Percentiles rank a stretch among this genome's conserved stretches.
phyloP scores from a whole-genome alignment of 495 filamentous ascomycete genomes.

The Podospora pseudocomata region DNA sequence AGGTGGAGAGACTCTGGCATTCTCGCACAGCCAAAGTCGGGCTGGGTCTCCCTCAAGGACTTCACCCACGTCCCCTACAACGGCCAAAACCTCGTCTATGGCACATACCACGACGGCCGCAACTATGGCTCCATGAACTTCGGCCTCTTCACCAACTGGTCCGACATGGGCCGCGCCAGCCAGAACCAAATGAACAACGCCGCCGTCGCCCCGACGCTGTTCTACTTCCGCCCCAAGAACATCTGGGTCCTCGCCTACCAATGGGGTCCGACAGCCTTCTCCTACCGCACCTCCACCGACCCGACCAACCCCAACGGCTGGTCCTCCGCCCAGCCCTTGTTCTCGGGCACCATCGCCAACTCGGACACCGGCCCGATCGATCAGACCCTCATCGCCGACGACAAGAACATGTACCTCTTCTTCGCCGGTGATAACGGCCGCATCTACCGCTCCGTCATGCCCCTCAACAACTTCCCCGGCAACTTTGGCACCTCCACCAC shows the following conservation, averaged over 20 bases:
- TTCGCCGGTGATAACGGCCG: conserved; percentile 63
- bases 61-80: conserved; percentile 51
- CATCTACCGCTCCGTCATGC: conserved; percentile 59
- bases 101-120: conserved; percentile 38
- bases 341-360: conserved; percentile 50
- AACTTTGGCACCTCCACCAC: conserved; percentile 50
- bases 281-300: conserved; percentile 56
- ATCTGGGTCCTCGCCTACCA: conserved; percentile 61
- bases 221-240: conserved; percentile 58
- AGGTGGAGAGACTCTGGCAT: conserved; percentile 48
- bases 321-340: conserved; percentile 52
- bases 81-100: conserved; percentile 53
- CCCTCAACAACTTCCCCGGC: conserved; percentile 56
- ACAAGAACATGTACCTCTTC: conserved; percentile 59
- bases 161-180: conserved; percentile 49
- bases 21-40: conserved; percentile 47
- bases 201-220: conserved; percentile 59
- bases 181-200: conserved; percentile 48
- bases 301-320: conserved; percentile 55
- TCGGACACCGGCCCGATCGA: conserved; percentile 53
- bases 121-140: conserved; percentile 58
- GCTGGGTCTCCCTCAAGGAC: conserved; percentile 56
- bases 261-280: conserved; percentile 56
- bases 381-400: conserved; percentile 59
- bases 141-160: conserved; percentile 52